These are phyloP conservation scores for Cercospora sp. DNA, from an alignment of 2,329 filamentous ascomycete species.

Conservation along the genomic window DNA sequence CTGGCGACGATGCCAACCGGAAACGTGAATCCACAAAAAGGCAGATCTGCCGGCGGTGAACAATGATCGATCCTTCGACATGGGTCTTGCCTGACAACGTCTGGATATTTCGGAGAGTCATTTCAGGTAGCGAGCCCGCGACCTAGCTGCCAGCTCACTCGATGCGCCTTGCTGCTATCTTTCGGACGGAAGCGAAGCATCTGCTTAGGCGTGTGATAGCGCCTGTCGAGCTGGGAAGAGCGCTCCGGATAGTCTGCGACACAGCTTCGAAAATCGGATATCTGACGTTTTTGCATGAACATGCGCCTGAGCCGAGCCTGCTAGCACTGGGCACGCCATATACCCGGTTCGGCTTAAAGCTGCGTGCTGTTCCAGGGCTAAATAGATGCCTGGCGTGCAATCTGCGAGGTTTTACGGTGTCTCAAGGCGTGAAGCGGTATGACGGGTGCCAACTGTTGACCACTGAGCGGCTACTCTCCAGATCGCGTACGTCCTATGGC, in stretches of 20 bases:
- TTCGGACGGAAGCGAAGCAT: not conserved
- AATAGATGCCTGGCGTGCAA: not conserved
- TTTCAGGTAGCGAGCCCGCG: not conserved
- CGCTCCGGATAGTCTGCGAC: not conserved
- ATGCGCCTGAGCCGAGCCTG: not conserved
- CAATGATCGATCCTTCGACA: not conserved
- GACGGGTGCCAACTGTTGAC: not conserved
- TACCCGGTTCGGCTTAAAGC: not conserved
- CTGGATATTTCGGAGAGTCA: not conserved
- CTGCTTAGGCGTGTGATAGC: not conserved
- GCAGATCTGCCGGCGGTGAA: not conserved
- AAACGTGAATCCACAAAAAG: not conserved
- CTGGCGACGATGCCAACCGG: not conserved
- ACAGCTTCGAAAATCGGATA: not conserved
- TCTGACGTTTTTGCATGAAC: not conserved
- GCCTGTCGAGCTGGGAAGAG: not conserved
- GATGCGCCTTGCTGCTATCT: not conserved
- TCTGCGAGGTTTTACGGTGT: not conserved
- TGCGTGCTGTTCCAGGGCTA: not conserved
- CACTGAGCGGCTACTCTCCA: not conserved
- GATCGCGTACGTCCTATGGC: not conserved
- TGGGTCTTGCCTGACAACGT: not conserved
- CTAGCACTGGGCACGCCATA: not conserved
- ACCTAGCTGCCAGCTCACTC: not conserved
- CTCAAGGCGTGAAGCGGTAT: not conserved